Evolutionary conservation across 805 yeast genomes (phyloP), one percentile per base, ranked within the genome.

Genomic region (Nakazawaea holstii): DNA sequence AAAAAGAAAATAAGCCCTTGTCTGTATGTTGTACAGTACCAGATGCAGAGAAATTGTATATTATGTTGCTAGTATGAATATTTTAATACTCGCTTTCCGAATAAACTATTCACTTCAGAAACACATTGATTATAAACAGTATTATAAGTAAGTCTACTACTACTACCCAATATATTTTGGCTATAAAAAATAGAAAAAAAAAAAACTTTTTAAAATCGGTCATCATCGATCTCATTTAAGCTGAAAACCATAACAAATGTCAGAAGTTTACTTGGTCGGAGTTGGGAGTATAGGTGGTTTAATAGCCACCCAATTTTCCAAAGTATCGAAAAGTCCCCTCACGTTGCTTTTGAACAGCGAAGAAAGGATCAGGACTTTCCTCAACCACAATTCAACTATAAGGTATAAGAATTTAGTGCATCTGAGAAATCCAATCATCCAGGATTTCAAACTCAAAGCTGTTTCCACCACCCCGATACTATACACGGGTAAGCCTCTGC

Each of bases 281-380:
- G 46, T 43, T 8, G 50, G 50, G 3, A 48, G 50, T 15, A 48
- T 48, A 11, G 50, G 50, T 15, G 46, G 50, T 6, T 15, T 48
- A 13, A 17, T 48, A 9, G 46, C 50, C 11, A 35, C 50, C 2
- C 50, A 48, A 38, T 14, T 48, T 4, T 42, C 50, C 2, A 20
- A 13, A 13, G 28, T 20, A 9, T 32, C 47, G 1, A 39, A 39
- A 27, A 31, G 29, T 5, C 46, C 46, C 2, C 15, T 48, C 8
- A 30, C 41, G 10, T 26, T 48, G 6, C 20, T 48, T 8, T 15
- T 48, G 14, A 48, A 35, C 14, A 39, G 10, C 35, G 50, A 48
- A 17, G 17, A 8, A 10, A 27, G 39, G 14, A 28, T 48, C 11
- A 28, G 38, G 4, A 28, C 28, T 11, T 48, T 43, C 24, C 27